These are phyloP conservation scores for Fusarium sp. DNA, from an alignment of 2,329 filamentous ascomycete species.

Conservation along the genomic window DNA sequence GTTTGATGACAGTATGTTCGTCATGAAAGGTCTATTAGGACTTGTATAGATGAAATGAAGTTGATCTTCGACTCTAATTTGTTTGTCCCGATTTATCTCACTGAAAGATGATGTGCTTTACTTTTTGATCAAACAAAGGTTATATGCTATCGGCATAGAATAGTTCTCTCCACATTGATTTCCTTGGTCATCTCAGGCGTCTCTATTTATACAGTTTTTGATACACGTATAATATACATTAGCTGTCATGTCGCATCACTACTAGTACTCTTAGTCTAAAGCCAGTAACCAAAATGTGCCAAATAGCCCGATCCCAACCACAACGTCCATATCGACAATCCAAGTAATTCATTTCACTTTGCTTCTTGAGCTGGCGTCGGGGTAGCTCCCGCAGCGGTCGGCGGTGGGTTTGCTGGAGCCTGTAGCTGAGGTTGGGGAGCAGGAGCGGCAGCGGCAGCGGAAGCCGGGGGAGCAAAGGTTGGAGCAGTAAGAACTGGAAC, in stretches of 20 bases:
- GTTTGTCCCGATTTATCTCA: background rate
- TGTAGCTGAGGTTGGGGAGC: background rate
- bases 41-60: slow-evolving; percentile 28
- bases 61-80: slow-evolving; percentile 1
- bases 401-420: background rate
- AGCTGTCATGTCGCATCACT: background rate
- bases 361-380: background rate
- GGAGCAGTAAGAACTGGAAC: slow-evolving; percentile 2
- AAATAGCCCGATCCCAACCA: background rate
- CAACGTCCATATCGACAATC: background rate
- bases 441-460: background rate
- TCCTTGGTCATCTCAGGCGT: background rate
- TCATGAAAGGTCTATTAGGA: slow-evolving; percentile 6
- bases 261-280: background rate
- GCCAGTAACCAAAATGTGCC: background rate
- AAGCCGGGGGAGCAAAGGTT: background rate
- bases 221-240: background rate
- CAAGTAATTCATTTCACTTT: background rate
- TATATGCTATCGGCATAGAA: background rate
- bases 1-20: background rate
- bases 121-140: background rate
- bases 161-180: background rate
- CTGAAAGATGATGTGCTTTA: background rate
- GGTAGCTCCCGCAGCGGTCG: background rate
- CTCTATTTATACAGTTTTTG: background rate